phyloP scores from a whole-genome alignment of 2,329 filamentous ascomycete genomes.

The Fusarium proliferatum region DNA sequence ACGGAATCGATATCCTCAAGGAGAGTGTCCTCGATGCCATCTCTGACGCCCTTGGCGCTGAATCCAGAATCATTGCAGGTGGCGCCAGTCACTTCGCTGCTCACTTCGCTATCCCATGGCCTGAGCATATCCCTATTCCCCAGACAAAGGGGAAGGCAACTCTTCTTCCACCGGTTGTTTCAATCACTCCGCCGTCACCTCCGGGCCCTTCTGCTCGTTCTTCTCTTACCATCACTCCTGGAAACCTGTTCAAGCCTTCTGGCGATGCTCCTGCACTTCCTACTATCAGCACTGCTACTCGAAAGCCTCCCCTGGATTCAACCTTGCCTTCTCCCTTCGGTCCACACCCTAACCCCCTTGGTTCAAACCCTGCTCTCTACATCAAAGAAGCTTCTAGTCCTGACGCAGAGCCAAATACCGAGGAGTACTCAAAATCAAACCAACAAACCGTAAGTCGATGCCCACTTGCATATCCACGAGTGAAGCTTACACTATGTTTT shows the following conservation, averaged over 20 bases:
- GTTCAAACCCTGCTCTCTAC: not conserved
- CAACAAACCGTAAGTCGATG: not conserved
- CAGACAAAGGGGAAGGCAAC: not conserved
- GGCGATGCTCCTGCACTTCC: not conserved
- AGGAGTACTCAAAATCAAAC: not conserved
- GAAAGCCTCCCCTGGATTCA: not conserved
- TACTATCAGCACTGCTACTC: not conserved
- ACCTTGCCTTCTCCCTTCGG: not conserved
- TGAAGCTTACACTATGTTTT: not conserved
- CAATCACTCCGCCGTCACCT: not conserved
- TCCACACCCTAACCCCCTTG: not conserved
- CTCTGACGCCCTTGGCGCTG: conserved; percentile 56
- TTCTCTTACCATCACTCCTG: not conserved
- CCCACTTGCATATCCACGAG: fast-evolving
- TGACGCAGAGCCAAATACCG: not conserved
- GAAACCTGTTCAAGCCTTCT: not conserved
- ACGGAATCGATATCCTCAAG: conserved; percentile 6
- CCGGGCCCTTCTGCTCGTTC: not conserved
- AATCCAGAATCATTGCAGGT: conserved; percentile 47
- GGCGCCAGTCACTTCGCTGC: conserved; percentile 43
- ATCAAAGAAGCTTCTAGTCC: not conserved
- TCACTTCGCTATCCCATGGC: conserved; percentile 69
- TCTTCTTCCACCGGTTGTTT: not conserved
- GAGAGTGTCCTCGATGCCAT: conserved; percentile 46
- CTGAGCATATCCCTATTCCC: conserved; percentile 39